phyloP scores from a whole-genome alignment of 768 basidiomycete genomes.

The Hydnomerulius pinastri region DNA sequence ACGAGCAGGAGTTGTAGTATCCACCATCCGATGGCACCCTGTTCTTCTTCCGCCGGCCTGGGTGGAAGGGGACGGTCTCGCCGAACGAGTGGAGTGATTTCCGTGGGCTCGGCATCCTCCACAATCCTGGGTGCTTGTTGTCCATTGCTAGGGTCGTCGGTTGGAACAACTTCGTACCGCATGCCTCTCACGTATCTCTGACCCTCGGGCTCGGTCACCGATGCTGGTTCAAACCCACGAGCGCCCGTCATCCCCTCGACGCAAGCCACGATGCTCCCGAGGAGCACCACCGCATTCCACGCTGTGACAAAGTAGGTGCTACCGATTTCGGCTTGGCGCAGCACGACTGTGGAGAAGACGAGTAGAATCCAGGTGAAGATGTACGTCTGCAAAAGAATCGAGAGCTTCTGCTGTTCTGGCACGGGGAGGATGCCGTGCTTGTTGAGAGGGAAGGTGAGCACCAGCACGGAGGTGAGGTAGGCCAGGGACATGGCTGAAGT shows the following conservation, averaged over 20 bases:
- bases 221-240: slow-evolving; percentile 11
- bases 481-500: slow-evolving; percentile 49
- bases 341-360: slow-evolving; percentile 47
- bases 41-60: slow-evolving; percentile 8
- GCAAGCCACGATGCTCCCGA: slow-evolving; percentile 41
- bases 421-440: slow-evolving; percentile 20
- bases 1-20: slow-evolving; percentile 56
- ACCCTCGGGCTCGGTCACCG: slow-evolving; percentile 2
- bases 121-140: slow-evolving; percentile 23
- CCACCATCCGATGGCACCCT: slow-evolving; percentile 49
- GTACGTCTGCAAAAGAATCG: slow-evolving; percentile 55
- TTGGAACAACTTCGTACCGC: slow-evolving; percentile 28
- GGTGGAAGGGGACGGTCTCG: slow-evolving; percentile 23
- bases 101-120: slow-evolving; percentile 48
- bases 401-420: slow-evolving; percentile 49
- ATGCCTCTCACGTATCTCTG: slow-evolving; percentile 15
- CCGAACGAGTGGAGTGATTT: slow-evolving; percentile 57
- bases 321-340: slow-evolving; percentile 45
- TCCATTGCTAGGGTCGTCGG: slow-evolving; percentile 18
- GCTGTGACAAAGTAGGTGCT: slow-evolving; percentile 58
- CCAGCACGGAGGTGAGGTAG: slow-evolving; percentile 48
- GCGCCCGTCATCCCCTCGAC: slow-evolving; percentile 35
- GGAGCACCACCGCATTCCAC: slow-evolving; percentile 50
- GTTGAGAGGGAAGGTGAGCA: slow-evolving; percentile 39
- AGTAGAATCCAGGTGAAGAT: slow-evolving; percentile 61